These are phyloP conservation scores for Brachypodium distachyon DNA, from an alignment of 202 grass and related monocot genomes.

Conservation along the genomic window DNA sequence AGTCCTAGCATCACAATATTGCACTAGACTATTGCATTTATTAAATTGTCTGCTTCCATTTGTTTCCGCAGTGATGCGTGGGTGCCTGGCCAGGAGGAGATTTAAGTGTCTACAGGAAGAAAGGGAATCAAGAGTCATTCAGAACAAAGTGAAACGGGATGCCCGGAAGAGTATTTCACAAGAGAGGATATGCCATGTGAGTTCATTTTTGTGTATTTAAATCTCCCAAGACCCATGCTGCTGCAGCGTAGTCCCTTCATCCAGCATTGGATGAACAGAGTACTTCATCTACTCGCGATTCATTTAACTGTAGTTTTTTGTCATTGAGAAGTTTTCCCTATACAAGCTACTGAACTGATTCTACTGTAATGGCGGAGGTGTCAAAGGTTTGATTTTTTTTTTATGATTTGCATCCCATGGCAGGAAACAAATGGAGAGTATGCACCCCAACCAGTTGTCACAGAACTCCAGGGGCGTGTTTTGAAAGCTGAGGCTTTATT, in stretches of 20 bases:
- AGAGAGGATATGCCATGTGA: slow-evolving; percentile 27
- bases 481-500: slow-evolving; percentile 57
- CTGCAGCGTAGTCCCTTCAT: background rate
- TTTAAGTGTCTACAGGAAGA: slow-evolving; percentile 39
- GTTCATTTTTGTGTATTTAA: slow-evolving; percentile 2
- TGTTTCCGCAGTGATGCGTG: slow-evolving; percentile 66
- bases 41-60: slow-evolving; percentile 27
- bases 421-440: slow-evolving; percentile 52
- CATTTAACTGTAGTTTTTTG: background rate
- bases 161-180: slow-evolving; percentile 21
- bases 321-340: background rate
- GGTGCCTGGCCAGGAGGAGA: slow-evolving; percentile 67
- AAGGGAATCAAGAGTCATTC: slow-evolving; percentile 18
- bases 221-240: background rate
- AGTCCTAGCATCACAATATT: background rate
- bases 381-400: slow-evolving; percentile 12
- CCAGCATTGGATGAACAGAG: background rate
- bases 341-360: slow-evolving; percentile 6
- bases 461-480: slow-evolving; percentile 45
- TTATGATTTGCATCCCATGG: slow-evolving; percentile 21
- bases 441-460: slow-evolving; percentile 36
- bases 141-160: slow-evolving; percentile 18
- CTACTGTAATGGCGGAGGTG: background rate
- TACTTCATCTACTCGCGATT: background rate
- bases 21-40: background rate